phyloP scores from a whole-genome alignment of 352 stramenopile genomes.

The Pythium monospermum region DNA sequence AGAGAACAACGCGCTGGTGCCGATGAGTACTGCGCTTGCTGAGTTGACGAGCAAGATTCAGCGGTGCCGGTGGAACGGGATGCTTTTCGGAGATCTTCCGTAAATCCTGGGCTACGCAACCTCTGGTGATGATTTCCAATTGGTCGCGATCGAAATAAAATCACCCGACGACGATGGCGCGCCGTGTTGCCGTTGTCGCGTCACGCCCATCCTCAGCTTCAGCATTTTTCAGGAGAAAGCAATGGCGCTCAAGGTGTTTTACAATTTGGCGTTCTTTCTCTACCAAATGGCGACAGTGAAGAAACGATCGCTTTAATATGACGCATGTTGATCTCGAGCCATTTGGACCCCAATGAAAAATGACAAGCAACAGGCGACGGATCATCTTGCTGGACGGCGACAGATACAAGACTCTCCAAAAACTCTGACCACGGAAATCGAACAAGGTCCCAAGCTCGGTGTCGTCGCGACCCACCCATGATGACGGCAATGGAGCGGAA shows the following conservation, averaged over 20 bases:
- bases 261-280: slow-evolving; percentile 9
- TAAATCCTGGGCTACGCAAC: slow-evolving; percentile 12
- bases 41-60: slow-evolving; percentile 12
- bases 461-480: no score
- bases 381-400: not conserved
- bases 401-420: not conserved
- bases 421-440: not conserved
- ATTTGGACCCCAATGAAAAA: slow-evolving; percentile 1
- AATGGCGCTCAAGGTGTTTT: slow-evolving; percentile 8
- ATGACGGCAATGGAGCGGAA: not conserved
- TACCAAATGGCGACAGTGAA: slow-evolving; percentile 1
- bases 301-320: slow-evolving; percentile 1
- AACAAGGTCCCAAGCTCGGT: no score
- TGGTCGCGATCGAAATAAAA: slow-evolving; percentile 8
- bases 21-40: not conserved
- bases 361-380: not conserved
- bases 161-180: no score
- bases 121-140: slow-evolving; percentile 1
- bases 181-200: no score
- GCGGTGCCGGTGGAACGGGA: slow-evolving; percentile 1
- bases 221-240: no score
- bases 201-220: no score
- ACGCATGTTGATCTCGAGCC: not conserved
- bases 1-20: not conserved
- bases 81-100: slow-evolving; percentile 10